Conservation (phyloP, 2,329 filamentous ascomycete species). For the Akanthomyces lecanii region DNA sequence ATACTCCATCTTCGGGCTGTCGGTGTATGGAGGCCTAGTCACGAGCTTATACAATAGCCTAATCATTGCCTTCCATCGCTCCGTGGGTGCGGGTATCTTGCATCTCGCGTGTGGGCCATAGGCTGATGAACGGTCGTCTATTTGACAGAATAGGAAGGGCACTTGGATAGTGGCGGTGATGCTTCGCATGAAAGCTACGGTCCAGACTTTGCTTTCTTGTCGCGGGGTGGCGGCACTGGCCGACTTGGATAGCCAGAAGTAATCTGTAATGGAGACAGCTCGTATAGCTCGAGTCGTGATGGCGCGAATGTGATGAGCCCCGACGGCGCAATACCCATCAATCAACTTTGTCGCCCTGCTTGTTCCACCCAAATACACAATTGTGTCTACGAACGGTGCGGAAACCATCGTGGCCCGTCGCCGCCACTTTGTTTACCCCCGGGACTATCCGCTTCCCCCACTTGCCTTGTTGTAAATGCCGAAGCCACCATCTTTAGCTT, state of each 20-base stretch:
- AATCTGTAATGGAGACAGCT: not conserved
- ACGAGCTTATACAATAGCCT: conserved; percentile 6
- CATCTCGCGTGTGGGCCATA: not conserved
- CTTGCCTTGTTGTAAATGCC: not conserved
- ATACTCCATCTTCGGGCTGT: conserved; percentile 10
- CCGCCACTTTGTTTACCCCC: not conserved
- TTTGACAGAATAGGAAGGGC: conserved; percentile 4
- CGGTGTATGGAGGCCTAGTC: conserved; percentile 2
- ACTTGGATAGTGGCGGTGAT: not conserved
- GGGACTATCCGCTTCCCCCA: not conserved
- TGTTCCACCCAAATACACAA: not conserved
- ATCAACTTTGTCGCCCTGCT: not conserved
- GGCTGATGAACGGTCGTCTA: not conserved
- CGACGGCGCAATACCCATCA: not conserved
- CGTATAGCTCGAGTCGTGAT: not conserved
- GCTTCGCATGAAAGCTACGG: not conserved
- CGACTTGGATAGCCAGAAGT: not conserved
- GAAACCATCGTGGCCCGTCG: not conserved
- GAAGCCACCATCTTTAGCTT: conserved; percentile 1
- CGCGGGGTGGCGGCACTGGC: not conserved
- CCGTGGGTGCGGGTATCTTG: not conserved
- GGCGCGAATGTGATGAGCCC: not conserved
- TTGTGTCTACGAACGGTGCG: not conserved
- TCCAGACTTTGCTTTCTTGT: not conserved
- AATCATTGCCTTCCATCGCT: conserved; percentile 6